phyloP scores from a whole-genome alignment of 2,329 filamentous ascomycete genomes.

The Emergomyces africanus region DNA sequence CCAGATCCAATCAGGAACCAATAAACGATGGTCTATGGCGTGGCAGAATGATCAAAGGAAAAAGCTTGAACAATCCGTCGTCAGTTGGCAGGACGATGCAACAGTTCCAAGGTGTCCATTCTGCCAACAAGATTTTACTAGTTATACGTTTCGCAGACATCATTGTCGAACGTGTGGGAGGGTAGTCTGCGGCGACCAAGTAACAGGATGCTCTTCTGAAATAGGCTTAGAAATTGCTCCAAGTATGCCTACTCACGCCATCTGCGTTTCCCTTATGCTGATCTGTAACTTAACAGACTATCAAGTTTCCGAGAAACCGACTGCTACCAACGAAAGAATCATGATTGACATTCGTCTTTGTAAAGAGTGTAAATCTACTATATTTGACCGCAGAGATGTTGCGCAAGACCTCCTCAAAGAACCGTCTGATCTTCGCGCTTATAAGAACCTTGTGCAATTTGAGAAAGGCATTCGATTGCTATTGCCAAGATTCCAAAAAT shows the following conservation, averaged over 20 bases:
- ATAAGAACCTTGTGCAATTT: conserved; percentile 74
- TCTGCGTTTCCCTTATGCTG: not conserved
- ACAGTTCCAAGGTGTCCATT: conserved; percentile 74
- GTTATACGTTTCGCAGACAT: conserved; percentile 83
- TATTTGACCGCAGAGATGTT: conserved; percentile 69
- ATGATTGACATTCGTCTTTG: conserved; percentile 82
- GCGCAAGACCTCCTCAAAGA: conserved; percentile 53
- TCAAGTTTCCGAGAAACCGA: conserved; percentile 13
- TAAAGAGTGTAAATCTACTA: conserved; percentile 64
- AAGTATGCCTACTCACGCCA: conserved; percentile 34
- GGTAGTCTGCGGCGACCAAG: conserved; percentile 80
- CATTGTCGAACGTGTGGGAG: conserved; percentile 90
- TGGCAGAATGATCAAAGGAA: conserved; percentile 67
- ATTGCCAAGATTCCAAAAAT: conserved; percentile 70
- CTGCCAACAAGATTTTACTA: conserved; percentile 89
- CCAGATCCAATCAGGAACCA: conserved; percentile 39
- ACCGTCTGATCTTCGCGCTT: conserved; percentile 64
- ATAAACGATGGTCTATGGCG: conserved; percentile 39
- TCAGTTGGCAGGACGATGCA: conserved; percentile 89
- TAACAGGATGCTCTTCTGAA: conserved; percentile 73
- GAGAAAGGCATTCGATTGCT: conserved; percentile 73
- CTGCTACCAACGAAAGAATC: conserved; percentile 38
- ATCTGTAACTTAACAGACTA: not conserved
- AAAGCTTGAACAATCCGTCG: conserved; percentile 75
- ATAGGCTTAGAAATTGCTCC: conserved; percentile 65